phyloP scores from a whole-genome alignment of 441 rosid genomes.

The Viola pubescens region DNA sequence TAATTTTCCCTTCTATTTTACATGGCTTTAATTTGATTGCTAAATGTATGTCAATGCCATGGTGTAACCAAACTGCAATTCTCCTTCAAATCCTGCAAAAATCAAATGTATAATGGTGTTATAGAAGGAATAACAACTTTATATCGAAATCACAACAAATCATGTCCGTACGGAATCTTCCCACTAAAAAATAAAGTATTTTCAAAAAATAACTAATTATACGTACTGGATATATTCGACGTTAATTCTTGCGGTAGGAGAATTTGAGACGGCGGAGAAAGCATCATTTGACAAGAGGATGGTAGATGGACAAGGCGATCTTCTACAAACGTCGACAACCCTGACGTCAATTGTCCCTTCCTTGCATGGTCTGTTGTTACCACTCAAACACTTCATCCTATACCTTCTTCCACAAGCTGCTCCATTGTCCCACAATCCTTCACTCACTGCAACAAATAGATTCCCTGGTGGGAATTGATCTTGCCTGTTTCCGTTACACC shows the following conservation, averaged over 20 bases:
- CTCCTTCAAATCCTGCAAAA: too few species aligned
- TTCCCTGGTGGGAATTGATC: constrained; percentile 41
- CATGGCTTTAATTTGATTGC: background rate
- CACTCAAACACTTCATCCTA: constrained; percentile 36
- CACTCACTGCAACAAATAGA: constrained; percentile 36
- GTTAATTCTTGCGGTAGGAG: constrained; percentile 26
- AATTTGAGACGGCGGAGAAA: constrained; percentile 26
- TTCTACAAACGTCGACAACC: constrained; percentile 38
- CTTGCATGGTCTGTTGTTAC: constrained; percentile 33
- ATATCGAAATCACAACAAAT: too few species aligned
- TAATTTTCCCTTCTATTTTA: background rate
- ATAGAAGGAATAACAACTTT: too few species aligned
- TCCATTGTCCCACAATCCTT: constrained; percentile 49
- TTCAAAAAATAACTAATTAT: background rate
- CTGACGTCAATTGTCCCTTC: constrained; percentile 24
- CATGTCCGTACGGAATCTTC: background rate
- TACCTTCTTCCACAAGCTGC: constrained; percentile 46
- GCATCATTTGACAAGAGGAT: constrained; percentile 32
- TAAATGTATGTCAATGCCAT: too few species aligned
- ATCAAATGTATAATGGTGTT: too few species aligned
- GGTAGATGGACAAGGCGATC: constrained; percentile 37
- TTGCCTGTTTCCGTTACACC: constrained; percentile 29
- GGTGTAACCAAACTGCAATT: too few species aligned
- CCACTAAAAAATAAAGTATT: background rate
- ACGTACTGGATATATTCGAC: constrained; percentile 36